Base-by-base conservation (phyloP, 1,139 yeast species). In the Pichia sp. region DNA sequence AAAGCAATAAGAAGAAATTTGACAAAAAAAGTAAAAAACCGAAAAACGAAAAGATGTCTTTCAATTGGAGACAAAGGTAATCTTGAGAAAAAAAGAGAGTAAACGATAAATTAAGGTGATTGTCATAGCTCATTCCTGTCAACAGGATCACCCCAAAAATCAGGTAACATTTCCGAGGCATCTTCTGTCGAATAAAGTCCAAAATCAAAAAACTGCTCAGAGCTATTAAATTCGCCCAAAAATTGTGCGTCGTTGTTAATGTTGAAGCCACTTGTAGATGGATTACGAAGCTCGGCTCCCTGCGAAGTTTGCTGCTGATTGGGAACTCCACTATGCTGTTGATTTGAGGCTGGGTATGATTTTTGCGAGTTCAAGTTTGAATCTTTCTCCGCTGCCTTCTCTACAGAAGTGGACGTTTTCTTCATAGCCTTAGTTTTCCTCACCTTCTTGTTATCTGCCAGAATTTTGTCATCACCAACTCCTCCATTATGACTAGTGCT, bases 81-180 rank as follows among this genome's bases (percentile, higher is more conserved):
- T 38, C 8, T 38, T 16, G 11, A 19, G 7, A 5, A 46, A 23
- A 23, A 23, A 23, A 23, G 26, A 23, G 16, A 34, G 30, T 29
- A 16, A 6, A 26, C 29, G 5, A 26, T 26, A 26, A 26, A 26
- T 26, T 26, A 5, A 5, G 7, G 29, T 26, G 5, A 26, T 45
- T 7, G 41, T 48, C 42, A 51, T 46, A 51, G 44, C 34, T 52
- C 54, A 38, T 76, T 74, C 4, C 79, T 75, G 61, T 76, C 80
- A 26, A 75, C 81, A 54, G 69, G 62, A 53, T 76, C 79, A n/a
- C 78, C 79, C 85, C 85, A 80, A 13, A 75, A 78, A 45, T 71
- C 74, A 66, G 72, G 64, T 69, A 71, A 29, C 49, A 56, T 54
- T 19, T 56, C 59, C 19, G 52, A 10, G 4, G 51, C 46, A 30